Evolutionary conservation across 2,329 filamentous ascomycete genomes (phyloP).

Genomic region (Ascochyta pisi): DNA sequence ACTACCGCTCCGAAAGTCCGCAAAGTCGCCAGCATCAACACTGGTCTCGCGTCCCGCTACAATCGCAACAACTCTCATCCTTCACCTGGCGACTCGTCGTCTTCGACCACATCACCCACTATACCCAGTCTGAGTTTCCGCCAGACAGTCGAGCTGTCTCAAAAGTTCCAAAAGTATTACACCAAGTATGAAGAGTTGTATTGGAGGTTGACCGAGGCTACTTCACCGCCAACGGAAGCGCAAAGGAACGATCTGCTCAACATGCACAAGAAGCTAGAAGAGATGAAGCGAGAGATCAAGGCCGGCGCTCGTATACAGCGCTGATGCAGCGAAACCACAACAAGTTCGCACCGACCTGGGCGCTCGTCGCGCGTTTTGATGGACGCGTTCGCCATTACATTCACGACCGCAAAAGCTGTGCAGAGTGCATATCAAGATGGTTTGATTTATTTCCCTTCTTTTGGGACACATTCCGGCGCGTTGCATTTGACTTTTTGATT

Average conservation of each 20-base stretch:
- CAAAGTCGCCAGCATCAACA: slow-evolving; percentile 46
- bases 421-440: slow-evolving; percentile 7
- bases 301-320: slow-evolving; percentile 43
- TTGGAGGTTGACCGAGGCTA: slow-evolving; percentile 51
- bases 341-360: slow-evolving; percentile 4
- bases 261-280: slow-evolving; percentile 61
- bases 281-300: slow-evolving; percentile 65
- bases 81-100: slow-evolving; percentile 45
- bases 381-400: slow-evolving; percentile 2
- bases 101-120: slow-evolving; percentile 43
- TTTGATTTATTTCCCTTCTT: slow-evolving; percentile 1
- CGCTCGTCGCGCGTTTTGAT: slow-evolving; percentile 7
- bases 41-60: slow-evolving; percentile 46
- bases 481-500: slow-evolving; percentile 11
- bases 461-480: slow-evolving; percentile 8
- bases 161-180: slow-evolving; percentile 65
- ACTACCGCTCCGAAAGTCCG: slow-evolving; percentile 37
- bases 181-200: slow-evolving; percentile 65
- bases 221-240: slow-evolving; percentile 54
- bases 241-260: slow-evolving; percentile 61
- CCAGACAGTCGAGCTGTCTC: slow-evolving; percentile 55
- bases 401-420: slow-evolving; percentile 6
- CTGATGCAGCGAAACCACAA: slow-evolving; percentile 18
- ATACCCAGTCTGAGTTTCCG: slow-evolving; percentile 49
- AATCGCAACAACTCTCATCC: slow-evolving; percentile 40